A percentile compares a stretch with the other conserved stretches of the same genome.
Evolutionary conservation across 1,284 basidiomycete genomes (phyloP).

Genomic region (Porodaedalea pini): DNA sequence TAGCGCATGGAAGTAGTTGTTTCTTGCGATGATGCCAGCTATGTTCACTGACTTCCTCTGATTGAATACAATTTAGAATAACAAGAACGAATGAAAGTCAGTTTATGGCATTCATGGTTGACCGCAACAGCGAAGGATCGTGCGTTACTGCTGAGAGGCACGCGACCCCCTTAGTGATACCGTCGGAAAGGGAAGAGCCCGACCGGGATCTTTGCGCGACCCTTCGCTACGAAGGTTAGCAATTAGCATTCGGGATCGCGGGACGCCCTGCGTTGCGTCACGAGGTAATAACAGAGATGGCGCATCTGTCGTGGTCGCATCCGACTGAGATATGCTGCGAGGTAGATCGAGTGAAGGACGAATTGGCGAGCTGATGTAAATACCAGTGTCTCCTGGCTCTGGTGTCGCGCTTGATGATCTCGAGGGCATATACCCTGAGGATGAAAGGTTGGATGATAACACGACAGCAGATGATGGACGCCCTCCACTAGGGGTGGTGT

Average conservation of each 20-base stretch:
- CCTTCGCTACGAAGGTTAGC: constrained; percentile 1
- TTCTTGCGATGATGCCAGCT: no score
- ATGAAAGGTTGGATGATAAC: neutral
- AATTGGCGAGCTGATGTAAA: constrained; percentile 9
- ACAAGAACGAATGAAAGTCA: no score
- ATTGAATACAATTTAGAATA: no score
- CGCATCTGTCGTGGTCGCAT: neutral
- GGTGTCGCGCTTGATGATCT: constrained; percentile 1
- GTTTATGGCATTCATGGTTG: no score
- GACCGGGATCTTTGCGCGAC: constrained; percentile 3
- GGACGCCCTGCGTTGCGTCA: neutral
- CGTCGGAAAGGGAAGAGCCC: constrained; percentile 8
- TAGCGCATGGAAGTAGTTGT: no score
- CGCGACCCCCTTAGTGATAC: constrained; percentile 1
- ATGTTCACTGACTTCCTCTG: no score
- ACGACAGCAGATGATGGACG: neutral
- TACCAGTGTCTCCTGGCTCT: neutral
- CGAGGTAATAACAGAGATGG: neutral
- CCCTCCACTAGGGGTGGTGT: neutral
- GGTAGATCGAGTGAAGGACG: neutral
- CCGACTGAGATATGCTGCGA: neutral
- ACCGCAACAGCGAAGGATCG: no score
- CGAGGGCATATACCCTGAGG: constrained; percentile 14
- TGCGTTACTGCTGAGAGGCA: no score
- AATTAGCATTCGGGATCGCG: neutral